Conservation (phyloP, 2,329 filamentous ascomycete genomes). For the Aspergillus pseudoterreus region DNA sequence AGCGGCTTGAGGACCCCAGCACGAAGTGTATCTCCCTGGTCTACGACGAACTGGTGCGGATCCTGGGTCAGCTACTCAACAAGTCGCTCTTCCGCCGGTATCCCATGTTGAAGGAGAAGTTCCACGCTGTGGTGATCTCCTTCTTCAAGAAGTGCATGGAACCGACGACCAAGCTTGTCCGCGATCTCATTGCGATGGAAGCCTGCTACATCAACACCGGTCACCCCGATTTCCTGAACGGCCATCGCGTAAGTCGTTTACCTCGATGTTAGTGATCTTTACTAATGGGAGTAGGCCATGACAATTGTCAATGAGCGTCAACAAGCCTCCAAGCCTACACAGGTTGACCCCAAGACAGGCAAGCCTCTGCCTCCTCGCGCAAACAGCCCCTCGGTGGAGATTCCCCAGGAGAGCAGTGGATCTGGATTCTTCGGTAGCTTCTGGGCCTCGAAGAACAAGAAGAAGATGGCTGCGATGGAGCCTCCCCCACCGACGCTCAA, state of each 20-base stretch:
- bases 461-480: conserved; percentile 99
- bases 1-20: conserved; percentile 90
- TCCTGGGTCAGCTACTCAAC: conserved; percentile 80
- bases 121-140: conserved; percentile 82
- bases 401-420: conserved; percentile 49
- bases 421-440: conserved; percentile 96
- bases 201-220: conserved; percentile 97
- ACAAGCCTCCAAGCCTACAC: conserved; percentile 74
- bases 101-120: conserved; percentile 92
- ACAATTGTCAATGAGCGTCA: conserved; percentile 94
- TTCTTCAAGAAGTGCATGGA: conserved; percentile 99
- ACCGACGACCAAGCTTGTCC: conserved; percentile 94
- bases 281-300: conserved; percentile 65
- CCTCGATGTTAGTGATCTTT: not conserved
- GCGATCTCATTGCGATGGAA: conserved; percentile 91
- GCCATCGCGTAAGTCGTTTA: conserved; percentile 65
- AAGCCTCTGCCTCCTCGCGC: conserved; percentile 83
- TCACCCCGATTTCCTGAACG: conserved; percentile 95
- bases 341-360: conserved; percentile 97
- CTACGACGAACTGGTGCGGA: conserved; percentile 95
- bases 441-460: conserved; percentile 99
- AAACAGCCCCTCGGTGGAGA: conserved; percentile 68
- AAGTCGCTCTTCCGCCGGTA: conserved; percentile 92
- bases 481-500: conserved; percentile 88
- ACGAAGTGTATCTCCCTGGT: conserved; percentile 96